Evolutionary conservation across 2,329 filamentous ascomycete species (phyloP).

Genomic region (Sclerotinia nivalis): DNA sequence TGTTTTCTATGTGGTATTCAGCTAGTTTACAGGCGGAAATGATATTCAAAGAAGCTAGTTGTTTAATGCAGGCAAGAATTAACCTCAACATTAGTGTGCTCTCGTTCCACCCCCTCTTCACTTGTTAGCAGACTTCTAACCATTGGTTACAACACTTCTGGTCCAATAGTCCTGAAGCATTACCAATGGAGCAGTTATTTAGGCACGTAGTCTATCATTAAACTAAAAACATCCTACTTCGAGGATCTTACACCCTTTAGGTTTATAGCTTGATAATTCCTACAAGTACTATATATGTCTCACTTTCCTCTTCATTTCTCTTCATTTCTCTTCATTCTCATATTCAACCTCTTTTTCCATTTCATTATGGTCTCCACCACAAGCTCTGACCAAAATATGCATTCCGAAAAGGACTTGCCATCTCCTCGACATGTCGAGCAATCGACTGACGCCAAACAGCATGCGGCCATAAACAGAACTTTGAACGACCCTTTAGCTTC

Average conservation of each 20-base stretch:
- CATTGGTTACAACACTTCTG: background rate
- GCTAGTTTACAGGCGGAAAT: background rate
- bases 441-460: background rate
- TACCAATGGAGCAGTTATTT: no score
- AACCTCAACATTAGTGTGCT: background rate
- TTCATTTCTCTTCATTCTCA: background rate
- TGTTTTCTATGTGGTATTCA: background rate
- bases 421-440: background rate
- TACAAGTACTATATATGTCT: no score
- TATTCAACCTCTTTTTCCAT: background rate
- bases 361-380: background rate
- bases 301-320: no score
- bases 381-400: background rate
- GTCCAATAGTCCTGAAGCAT: background rate
- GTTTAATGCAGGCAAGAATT: background rate
- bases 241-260: no score
- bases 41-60: background rate
- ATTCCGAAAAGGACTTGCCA: background rate
- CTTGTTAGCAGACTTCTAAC: background rate
- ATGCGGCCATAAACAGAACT: background rate
- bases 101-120: background rate
- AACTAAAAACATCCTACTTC: background rate
- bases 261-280: background rate
- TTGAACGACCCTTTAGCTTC: slow-evolving; percentile 5
- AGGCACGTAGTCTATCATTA: background rate